phyloP scores from a whole-genome alignment of 345 rosid genomes.

The Pugionium cornutum region DNA sequence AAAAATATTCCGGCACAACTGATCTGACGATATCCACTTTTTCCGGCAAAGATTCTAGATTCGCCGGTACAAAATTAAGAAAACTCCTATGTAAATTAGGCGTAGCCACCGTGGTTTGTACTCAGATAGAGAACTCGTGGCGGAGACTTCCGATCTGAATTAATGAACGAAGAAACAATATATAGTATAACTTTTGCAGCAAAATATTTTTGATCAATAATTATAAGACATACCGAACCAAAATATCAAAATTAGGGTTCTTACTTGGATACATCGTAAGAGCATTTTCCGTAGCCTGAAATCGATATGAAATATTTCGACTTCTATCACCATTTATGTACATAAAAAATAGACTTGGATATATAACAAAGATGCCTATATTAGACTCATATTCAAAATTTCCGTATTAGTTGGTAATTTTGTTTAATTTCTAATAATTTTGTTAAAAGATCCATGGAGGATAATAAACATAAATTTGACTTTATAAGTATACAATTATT shows the following conservation, averaged over 20 bases:
- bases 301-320: slow-evolving; percentile 1
- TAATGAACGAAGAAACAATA: slow-evolving; percentile 15
- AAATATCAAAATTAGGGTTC: slow-evolving; percentile 14
- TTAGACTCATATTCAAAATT: no score
- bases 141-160: slow-evolving; percentile 48
- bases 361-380: neutral
- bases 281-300: slow-evolving; percentile 60
- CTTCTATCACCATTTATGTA: neutral
- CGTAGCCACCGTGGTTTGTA: slow-evolving; percentile 33
- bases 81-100: slow-evolving; percentile 46
- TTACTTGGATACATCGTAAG: slow-evolving; percentile 51
- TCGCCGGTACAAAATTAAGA: slow-evolving; percentile 50
- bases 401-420: no score
- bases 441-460: no score
- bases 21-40: neutral
- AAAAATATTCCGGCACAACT: slow-evolving; percentile 12
- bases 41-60: slow-evolving; percentile 35
- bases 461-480: no score
- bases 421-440: no score
- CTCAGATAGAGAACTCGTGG: slow-evolving; percentile 41
- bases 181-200: neutral
- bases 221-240: neutral
- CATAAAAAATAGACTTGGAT: neutral
- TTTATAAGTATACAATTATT: no score
- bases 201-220: neutral